Conservation (phyloP, 202 grass and related monocot species). For the Setaria italica region DNA sequence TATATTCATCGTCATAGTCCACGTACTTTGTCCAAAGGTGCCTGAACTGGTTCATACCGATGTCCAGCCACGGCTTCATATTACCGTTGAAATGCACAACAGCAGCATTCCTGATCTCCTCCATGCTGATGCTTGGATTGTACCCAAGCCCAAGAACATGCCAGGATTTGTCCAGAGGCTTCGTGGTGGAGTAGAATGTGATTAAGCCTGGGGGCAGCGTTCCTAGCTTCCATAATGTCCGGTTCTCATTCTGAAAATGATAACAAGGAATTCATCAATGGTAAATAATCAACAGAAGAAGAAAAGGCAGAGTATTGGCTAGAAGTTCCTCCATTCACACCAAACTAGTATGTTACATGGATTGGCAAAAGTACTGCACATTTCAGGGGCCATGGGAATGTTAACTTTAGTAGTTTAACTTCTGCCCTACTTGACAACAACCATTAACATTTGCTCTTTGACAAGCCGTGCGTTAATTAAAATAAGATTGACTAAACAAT, state of each 20-base stretch:
- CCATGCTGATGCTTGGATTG: slow-evolving; percentile 97
- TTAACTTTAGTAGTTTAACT: slow-evolving; percentile 9
- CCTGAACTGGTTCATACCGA: slow-evolving; percentile 95
- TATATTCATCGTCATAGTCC: slow-evolving; percentile 75
- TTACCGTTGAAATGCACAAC: slow-evolving; percentile 99
- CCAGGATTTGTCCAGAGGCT: slow-evolving; percentile 95
- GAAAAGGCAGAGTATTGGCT: not conserved
- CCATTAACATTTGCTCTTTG: not conserved
- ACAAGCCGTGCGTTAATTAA: not conserved
- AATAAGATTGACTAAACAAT: slow-evolving; percentile 18
- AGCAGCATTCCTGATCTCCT: slow-evolving; percentile 94
- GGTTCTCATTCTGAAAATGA: slow-evolving; percentile 82
- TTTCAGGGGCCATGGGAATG: not conserved
- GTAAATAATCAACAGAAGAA: slow-evolving; percentile 2
- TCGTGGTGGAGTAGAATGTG: slow-evolving; percentile 99
- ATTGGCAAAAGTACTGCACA: not conserved
- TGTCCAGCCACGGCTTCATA: slow-evolving; percentile 99
- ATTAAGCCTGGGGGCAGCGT: slow-evolving; percentile 92
- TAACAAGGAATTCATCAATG: slow-evolving; percentile 26
- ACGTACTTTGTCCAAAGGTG: slow-evolving; percentile 94
- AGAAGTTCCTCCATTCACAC: not conserved
- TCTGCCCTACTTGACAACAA: not conserved
- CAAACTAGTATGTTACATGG: not conserved
- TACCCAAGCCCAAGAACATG: slow-evolving; percentile 98
- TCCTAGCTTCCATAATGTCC: slow-evolving; percentile 93